Evolutionary conservation across 768 basidiomycete species (phyloP).

Genomic region (Tulasnella sp.): DNA sequence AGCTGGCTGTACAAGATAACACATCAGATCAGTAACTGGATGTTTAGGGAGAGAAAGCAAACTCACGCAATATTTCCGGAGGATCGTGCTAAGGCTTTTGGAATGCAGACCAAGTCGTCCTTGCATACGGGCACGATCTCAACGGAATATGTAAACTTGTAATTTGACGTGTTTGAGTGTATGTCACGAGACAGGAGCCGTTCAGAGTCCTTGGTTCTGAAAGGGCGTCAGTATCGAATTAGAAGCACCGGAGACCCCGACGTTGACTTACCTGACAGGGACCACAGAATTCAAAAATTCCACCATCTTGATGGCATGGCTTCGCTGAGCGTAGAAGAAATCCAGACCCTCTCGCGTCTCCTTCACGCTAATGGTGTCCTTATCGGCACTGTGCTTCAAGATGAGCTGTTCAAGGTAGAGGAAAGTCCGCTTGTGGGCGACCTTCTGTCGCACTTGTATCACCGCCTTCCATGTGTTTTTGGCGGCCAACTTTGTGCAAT

Average conservation of each 20-base stretch:
- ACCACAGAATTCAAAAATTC: slow-evolving; percentile 84
- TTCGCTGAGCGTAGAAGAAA: slow-evolving; percentile 87
- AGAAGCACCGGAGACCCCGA: not conserved
- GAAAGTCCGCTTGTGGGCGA: slow-evolving; percentile 95
- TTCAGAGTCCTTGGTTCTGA: slow-evolving; percentile 83
- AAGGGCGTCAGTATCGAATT: not conserved
- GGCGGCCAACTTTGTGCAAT: slow-evolving; percentile 85
- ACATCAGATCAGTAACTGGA: not conserved
- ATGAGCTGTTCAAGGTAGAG: slow-evolving; percentile 95
- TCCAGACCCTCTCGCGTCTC: slow-evolving; percentile 92
- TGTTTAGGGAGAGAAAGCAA: not conserved
- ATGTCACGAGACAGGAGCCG: slow-evolving; percentile 88
- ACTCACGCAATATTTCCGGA: slow-evolving; percentile 66
- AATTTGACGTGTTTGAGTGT: slow-evolving; percentile 85
- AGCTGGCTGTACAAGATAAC: slow-evolving; percentile 40
- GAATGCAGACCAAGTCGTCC: slow-evolving; percentile 90
- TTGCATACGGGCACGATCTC: slow-evolving; percentile 97
- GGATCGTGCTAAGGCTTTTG: slow-evolving; percentile 64
- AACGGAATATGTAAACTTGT: slow-evolving; percentile 95
- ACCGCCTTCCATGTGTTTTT: slow-evolving; percentile 99
- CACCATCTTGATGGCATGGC: slow-evolving; percentile 91
- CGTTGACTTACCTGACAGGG: slow-evolving; percentile 56
- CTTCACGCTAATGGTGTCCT: slow-evolving; percentile 85
- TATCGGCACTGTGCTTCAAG: slow-evolving; percentile 90
- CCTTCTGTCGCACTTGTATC: slow-evolving; percentile 98